Base-by-base conservation (phyloP, 2,329 filamentous ascomycete genomes). In the Acrocalymma vagum region DNA sequence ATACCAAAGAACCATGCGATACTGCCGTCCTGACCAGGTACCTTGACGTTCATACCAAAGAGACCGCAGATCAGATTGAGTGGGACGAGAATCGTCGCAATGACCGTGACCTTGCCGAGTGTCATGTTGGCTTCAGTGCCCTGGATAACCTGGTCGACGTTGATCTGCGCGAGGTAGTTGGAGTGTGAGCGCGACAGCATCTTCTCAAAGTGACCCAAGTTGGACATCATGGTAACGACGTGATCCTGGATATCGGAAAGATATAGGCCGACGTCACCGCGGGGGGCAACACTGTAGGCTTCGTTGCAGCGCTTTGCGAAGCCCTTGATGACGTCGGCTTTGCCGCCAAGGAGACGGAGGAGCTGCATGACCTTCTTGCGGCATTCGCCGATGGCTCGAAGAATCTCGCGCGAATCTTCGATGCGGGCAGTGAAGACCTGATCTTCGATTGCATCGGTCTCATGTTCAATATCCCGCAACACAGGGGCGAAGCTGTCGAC, bases 231-330 rank as follows among this genome's bases (percentile, higher is more conserved):
- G 29, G 94, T 99, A 45, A 99, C 90, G 37, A 99, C 93, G 80
- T 99, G 94, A 73, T 99, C 94, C 72, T 99, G 94, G 52, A 99
- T 96, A 73, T 99, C 94, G 62, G 90, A 90, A 23, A 99, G 82
- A 66, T 99, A 99, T 61, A 99, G 83, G 15, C 92, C 94, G 53
- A 99, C 96, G 65, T 99, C 94, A 75, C 94, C 94, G 31, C 92
- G 88, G 6, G 94, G 94, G 1, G 94, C 96, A 36, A 97, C 88
- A 53, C 90, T 88, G 77, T 95, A 97, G 52, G 95, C 90, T 65
- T 96, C 93, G 68, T 97, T 99, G 82, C 94, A 99, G 35, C 95
- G 90, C 77, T 99, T 99, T 36, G 94, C 95, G 65, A 99, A 99
- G 20, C 93, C 92, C 57, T 90, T 91, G 60, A 99, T 90, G 42